Conservation (phyloP, 116 monocot species). For the Phalaenopsis hybrid region DNA sequence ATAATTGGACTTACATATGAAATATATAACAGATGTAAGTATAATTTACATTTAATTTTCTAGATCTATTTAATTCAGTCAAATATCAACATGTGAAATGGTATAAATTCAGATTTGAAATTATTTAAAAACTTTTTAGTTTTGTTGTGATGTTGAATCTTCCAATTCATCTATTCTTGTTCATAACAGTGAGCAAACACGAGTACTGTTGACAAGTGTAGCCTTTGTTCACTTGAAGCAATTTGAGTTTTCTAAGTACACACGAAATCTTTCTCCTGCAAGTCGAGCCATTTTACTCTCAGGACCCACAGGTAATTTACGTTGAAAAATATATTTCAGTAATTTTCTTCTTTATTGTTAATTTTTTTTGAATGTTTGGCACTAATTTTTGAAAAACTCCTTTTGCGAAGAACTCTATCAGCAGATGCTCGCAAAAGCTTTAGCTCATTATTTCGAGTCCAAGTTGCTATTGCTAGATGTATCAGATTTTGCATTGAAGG, state of each 20-base stretch:
- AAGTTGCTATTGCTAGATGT: slow-evolving; percentile 78
- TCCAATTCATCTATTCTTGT: slow-evolving; percentile 3
- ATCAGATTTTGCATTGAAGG: slow-evolving; percentile 81
- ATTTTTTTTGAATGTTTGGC: slow-evolving; percentile 1
- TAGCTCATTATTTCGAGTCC: slow-evolving; percentile 62
- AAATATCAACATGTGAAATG: neutral
- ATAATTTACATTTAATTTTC: slow-evolving; percentile 1
- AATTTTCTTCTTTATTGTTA: neutral
- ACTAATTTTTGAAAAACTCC: neutral
- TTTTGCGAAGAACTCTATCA: slow-evolving; percentile 56
- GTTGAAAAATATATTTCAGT: neutral
- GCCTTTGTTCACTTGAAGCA: slow-evolving; percentile 67
- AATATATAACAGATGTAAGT: neutral
- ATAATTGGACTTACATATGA: neutral
- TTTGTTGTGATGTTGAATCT: neutral
- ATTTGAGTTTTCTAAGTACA: slow-evolving; percentile 51
- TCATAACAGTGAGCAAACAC: slow-evolving; percentile 58
- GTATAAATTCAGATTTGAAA: slow-evolving; percentile 3
- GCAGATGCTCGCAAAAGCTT: slow-evolving; percentile 68
- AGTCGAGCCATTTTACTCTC: slow-evolving; percentile 64
- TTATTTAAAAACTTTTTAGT: neutral
- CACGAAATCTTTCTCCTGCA: slow-evolving; percentile 61
- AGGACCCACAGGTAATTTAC: slow-evolving; percentile 56
- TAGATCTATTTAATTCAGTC: neutral
- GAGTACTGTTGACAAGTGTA: slow-evolving; percentile 53